Evolutionary conservation across 495 filamentous ascomycete genomes (phyloP).

Genomic region (Staphylotrichum tortipilum): DNA sequence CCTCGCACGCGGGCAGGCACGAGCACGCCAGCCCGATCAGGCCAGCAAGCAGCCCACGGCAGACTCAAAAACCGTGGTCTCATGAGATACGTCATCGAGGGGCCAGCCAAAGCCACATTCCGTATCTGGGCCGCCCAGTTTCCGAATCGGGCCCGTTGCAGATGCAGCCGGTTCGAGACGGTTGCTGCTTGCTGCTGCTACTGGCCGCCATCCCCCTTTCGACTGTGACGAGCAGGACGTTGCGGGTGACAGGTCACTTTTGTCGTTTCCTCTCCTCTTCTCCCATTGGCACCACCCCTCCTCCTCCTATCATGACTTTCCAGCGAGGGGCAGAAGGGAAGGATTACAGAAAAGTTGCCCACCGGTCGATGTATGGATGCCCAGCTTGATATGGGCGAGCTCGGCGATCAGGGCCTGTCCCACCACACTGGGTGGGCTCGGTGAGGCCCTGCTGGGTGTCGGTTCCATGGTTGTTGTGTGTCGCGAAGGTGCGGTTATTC

Average conservation of each 20-base stretch:
- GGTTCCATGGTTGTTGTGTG: too few species aligned
- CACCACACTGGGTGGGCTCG: slow-evolving; percentile 4
- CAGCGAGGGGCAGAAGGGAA: too few species aligned
- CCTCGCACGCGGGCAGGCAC: too few species aligned
- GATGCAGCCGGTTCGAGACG: slow-evolving; percentile 4
- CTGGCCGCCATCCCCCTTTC: not conserved
- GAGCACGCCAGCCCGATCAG: too few species aligned
- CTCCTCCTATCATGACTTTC: not conserved
- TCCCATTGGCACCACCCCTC: not conserved
- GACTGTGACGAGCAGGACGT: not conserved
- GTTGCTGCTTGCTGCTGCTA: not conserved
- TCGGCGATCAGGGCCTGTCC: not conserved
- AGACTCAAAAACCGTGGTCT: not conserved
- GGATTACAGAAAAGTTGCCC: too few species aligned
- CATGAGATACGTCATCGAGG: not conserved
- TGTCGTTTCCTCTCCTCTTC: not conserved
- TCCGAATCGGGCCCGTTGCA: slow-evolving; percentile 20
- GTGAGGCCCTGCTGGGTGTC: not conserved
- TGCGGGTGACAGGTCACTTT: not conserved
- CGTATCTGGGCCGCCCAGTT: slow-evolving; percentile 5
- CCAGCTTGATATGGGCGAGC: not conserved
- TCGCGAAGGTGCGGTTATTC: slow-evolving; percentile 1
- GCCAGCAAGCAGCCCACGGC: not conserved
- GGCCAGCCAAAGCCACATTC: not conserved
- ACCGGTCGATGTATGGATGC: slow-evolving; percentile 4